Conservation (phyloP, 805 yeast genomes). For the Pichia occidentalis region DNA sequence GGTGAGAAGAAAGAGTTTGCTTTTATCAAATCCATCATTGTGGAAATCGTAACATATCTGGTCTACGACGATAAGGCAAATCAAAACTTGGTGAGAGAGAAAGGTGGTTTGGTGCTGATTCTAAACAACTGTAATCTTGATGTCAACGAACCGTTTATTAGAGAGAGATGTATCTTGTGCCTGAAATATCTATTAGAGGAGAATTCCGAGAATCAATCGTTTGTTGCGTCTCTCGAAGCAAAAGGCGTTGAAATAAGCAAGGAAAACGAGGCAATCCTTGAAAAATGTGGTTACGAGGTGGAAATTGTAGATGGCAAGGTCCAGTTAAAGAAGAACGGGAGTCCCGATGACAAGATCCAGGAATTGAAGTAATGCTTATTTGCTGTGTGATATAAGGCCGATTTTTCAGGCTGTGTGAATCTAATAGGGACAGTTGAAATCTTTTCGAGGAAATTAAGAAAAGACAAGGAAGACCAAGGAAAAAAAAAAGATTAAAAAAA, state of each 20-base stretch:
- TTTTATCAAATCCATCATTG: constrained; percentile 54
- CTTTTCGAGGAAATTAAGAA: too few species aligned
- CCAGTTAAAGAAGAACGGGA: constrained; percentile 34
- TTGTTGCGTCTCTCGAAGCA: constrained; percentile 76
- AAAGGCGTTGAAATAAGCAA: constrained; percentile 53
- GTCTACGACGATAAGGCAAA: constrained; percentile 43
- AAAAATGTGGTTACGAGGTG: constrained; percentile 71
- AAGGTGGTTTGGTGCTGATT: constrained; percentile 64
- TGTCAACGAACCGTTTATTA: constrained; percentile 79
- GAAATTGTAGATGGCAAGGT: constrained; percentile 69
- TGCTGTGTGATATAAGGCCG: too few species aligned
- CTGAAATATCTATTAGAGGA: constrained; percentile 58
- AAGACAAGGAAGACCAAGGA: too few species aligned
- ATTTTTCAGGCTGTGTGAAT: constrained; percentile 7
- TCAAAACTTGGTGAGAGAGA: constrained; percentile 62
- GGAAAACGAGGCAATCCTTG: constrained; percentile 37
- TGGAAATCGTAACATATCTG: constrained; percentile 60
- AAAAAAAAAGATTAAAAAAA: too few species aligned
- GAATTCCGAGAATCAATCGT: constrained; percentile 65
- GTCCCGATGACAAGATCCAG: too few species aligned
- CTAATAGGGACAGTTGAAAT: too few species aligned
- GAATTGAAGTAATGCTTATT: constrained; percentile 17
- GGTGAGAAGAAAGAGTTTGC: constrained; percentile 42
- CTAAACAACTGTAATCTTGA: constrained; percentile 82
- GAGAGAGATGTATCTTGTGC: constrained; percentile 79